Base-by-base conservation (phyloP, 208 protist genomes). In the Leishmania lainsoni region DNA sequence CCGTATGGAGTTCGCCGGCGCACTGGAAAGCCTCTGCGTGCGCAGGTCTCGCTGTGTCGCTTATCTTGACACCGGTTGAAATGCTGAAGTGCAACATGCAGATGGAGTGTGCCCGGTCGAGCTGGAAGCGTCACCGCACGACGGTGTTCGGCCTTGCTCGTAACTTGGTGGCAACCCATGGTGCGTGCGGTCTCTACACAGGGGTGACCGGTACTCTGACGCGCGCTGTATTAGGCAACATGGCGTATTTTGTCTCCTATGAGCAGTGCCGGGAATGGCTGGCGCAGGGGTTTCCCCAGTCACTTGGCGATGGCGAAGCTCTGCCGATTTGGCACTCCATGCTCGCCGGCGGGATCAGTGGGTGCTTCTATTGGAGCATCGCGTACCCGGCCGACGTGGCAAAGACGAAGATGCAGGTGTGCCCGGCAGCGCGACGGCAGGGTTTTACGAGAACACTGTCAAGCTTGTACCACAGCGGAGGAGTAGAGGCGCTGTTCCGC, bases 371-470 rank as follows among this genome's bases (percentile, higher is more conserved):
- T 79, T 97, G 94, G 94, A 89, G 90, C 10, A 80, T 94, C 42
- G 92, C 91, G 74, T 97, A 96, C 81, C 94, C 94, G 12, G 92
- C 91, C 6, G 94, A 97, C 74, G 93, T 96, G 10, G 86, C 92
- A n/a, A 95, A 95, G 83, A 95, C 94, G 32, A 83, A 92, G 29
- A 90, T 96, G 84, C 92, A 95, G 89, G 86, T 93, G n/a, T 90
- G 92, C 81, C 49, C 86, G 1, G 70, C 79, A 77, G 73, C 75
- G 16, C 56, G 69, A 0, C 75, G 29, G 29, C 83, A 82, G 20
- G 87, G 76, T n/a, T 81, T 90, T 22, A 56, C 65, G 12, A 76
- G 75, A 17, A 86, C 81, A 2, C 75, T 94, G 2, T 75, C 78
- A 6, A 65, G 58, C 49, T 48, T 85, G 48, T 96, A 94, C 76